phyloP scores from a whole-genome alignment of 305 asterid species.

The Petunia hybrid region DNA sequence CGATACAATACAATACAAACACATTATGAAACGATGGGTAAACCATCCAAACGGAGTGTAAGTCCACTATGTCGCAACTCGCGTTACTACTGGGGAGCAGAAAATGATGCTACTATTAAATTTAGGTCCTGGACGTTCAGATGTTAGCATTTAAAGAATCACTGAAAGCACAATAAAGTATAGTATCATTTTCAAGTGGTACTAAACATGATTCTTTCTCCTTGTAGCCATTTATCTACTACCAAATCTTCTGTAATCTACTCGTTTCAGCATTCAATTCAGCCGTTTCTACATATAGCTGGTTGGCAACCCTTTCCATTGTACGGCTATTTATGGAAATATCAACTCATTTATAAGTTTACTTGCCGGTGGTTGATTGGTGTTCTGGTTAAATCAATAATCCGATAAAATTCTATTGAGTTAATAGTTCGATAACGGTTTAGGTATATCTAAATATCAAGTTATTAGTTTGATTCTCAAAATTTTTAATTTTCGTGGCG shows the following conservation, averaged over 20 bases:
- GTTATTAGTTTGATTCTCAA: no score
- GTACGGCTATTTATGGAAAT: neutral
- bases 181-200: no score
- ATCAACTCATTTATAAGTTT: neutral
- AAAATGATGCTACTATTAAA: neutral
- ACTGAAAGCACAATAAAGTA: neutral
- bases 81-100: neutral
- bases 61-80: no score
- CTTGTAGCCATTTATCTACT: neutral
- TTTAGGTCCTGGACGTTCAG: neutral
- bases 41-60: no score
- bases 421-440: no score
- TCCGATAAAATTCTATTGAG: no score
- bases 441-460: no score
- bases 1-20: no score
- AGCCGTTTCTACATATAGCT: neutral
- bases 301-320: neutral
- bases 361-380: neutral
- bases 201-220: no score
- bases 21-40: no score
- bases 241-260: neutral
- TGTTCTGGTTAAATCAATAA: no score
- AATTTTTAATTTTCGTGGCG: no score
- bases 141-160: neutral
- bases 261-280: neutral